Conservation (phyloP, 225 moss, liverwort and hornwort genomes). For the Climacium dendroides region DNA sequence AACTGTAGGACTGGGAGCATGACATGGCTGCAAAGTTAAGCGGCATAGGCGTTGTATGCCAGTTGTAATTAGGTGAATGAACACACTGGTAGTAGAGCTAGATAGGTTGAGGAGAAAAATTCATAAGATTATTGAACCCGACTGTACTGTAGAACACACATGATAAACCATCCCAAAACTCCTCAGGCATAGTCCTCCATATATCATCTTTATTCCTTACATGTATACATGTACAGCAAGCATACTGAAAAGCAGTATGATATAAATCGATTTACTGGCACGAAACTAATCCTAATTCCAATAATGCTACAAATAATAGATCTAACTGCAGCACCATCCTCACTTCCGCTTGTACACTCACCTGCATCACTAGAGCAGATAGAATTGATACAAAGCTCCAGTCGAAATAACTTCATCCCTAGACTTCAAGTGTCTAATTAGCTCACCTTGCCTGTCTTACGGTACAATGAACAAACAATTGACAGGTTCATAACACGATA, state of each 20-base stretch:
- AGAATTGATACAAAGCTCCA: background rate
- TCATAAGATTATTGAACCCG: too few species aligned
- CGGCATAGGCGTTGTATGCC: background rate
- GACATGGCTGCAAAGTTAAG: background rate
- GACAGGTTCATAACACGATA: background rate
- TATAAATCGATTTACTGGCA: background rate
- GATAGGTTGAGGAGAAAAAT: too few species aligned
- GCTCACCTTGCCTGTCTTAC: background rate
- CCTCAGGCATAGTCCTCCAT: background rate
- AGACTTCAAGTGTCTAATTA: background rate
- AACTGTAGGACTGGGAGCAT: accelerated
- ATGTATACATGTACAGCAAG: conserved; percentile 15
- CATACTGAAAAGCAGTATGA: conserved; percentile 30
- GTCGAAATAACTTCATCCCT: background rate
- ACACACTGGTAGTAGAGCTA: background rate
- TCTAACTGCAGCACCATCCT: conserved; percentile 3
- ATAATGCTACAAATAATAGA: background rate
- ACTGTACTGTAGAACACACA: background rate
- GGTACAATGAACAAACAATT: background rate
- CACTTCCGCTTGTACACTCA: conserved; percentile 9
- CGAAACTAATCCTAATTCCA: conserved; percentile 4
- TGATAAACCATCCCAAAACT: background rate
- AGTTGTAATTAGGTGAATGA: background rate
- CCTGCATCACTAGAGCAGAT: conserved; percentile 7
- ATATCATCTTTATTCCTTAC: background rate